Conservation (phyloP, 2,329 filamentous ascomycete genomes). For the Beauveria rudraprayagi region DNA sequence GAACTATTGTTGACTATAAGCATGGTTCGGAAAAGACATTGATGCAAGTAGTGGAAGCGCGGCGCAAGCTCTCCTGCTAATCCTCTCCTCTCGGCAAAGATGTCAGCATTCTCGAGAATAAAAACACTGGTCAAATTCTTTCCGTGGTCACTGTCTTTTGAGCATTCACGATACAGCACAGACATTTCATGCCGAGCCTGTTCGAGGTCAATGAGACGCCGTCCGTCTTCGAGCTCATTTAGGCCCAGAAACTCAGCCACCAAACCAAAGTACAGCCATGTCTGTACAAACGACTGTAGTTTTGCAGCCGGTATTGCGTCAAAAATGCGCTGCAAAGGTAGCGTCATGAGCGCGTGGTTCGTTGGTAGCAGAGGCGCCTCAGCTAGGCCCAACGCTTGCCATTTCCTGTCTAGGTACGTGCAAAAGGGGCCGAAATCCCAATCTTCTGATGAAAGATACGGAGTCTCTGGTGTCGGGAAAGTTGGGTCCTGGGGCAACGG, state of each 20-base stretch:
- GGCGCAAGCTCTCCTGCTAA: constrained; percentile 10
- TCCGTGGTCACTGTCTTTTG: constrained; percentile 6
- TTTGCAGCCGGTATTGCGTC: constrained; percentile 17
- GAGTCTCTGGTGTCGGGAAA: constrained; percentile 12
- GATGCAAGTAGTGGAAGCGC: constrained; percentile 15
- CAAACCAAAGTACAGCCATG: constrained; percentile 27
- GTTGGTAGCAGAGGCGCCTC: constrained; percentile 11
- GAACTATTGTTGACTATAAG: constrained; percentile 14
- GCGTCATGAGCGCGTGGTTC: constrained; percentile 5
- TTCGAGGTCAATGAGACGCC: constrained; percentile 10
- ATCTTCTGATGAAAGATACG: constrained; percentile 17
- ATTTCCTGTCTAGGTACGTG: constrained; percentile 18
- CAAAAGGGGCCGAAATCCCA: constrained; percentile 22
- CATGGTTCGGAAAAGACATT: constrained; percentile 16
- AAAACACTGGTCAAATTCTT: neutral
- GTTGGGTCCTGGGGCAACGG: constrained; percentile 16
- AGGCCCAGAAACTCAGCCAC: constrained; percentile 22
- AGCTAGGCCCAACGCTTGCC: constrained; percentile 11
- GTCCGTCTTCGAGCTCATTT: constrained; percentile 17
- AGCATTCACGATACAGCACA: constrained; percentile 10
- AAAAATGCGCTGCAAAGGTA: neutral
- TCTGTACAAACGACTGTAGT: constrained; percentile 22
- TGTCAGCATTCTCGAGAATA: neutral
- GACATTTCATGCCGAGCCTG: constrained; percentile 13
- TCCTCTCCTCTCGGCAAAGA: constrained; percentile 12